Conservation (phyloP, 2,329 filamentous ascomycete species). For the Phoma sp. region DNA sequence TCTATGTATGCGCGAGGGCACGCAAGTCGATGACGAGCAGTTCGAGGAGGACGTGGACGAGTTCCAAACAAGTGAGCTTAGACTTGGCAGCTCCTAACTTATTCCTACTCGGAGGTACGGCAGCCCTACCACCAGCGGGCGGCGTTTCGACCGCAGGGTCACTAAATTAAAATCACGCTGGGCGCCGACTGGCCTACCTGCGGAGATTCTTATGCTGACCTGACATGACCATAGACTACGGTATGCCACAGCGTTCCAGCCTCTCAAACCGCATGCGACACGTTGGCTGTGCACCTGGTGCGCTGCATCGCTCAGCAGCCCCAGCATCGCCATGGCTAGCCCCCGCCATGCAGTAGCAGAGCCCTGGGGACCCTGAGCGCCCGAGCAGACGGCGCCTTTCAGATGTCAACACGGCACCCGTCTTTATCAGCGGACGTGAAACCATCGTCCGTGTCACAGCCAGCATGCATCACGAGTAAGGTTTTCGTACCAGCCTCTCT, state of each 20-base stretch:
- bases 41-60: slow-evolving; percentile 1
- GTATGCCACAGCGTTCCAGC: not conserved
- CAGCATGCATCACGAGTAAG: not conserved
- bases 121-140: slow-evolving; percentile 9
- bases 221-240: too few relatives aligned
- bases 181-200: not conserved
- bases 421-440: not conserved
- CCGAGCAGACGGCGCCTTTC: slow-evolving; percentile 1
- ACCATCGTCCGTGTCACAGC: not conserved
- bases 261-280: slow-evolving; percentile 4
- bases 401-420: not conserved
- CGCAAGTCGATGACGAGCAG: slow-evolving; percentile 10
- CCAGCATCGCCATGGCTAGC: not conserved
- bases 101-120: not conserved
- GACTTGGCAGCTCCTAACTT: not conserved
- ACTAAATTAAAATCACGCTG: not conserved
- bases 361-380: slow-evolving; percentile 2
- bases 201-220: slow-evolving; percentile 4
- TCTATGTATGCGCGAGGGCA: not conserved
- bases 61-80: slow-evolving; percentile 12
- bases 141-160: slow-evolving; percentile 2
- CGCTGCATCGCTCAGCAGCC: slow-evolving; percentile 5
- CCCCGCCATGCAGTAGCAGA: slow-evolving; percentile 9
- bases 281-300: slow-evolving; percentile 14
- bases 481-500: not conserved